These are phyloP conservation scores for Aspergillus tamarii DNA, from an alignment of 2,329 filamentous ascomycete species.

Conservation along the genomic window DNA sequence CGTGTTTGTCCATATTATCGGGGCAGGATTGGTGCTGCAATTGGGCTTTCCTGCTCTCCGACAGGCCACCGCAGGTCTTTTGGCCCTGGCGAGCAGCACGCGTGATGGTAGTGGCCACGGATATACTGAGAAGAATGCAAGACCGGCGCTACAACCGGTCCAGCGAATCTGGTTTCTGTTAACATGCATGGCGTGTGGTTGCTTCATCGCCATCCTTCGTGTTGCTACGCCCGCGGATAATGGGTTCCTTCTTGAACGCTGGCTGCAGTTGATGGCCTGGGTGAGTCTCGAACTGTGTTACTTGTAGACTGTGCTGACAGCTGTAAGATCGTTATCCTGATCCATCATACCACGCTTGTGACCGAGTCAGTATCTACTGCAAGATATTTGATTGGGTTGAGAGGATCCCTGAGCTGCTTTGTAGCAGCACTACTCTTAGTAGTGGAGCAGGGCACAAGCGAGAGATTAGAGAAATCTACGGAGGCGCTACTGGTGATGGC, in stretches of 20 bases:
- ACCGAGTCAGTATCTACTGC: neutral
- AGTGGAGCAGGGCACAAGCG: neutral
- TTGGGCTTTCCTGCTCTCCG: neutral
- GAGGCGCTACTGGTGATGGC: neutral
- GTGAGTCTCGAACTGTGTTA: neutral
- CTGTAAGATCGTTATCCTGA: neutral
- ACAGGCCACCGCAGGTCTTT: neutral
- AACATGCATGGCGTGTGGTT: neutral
- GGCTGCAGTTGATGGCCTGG: neutral
- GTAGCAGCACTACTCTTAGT: neutral
- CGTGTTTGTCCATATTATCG: neutral
- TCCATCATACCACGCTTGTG: neutral
- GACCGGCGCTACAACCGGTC: neutral
- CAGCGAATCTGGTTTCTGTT: neutral
- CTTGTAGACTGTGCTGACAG: neutral
- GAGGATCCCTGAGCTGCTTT: neutral
- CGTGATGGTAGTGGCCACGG: too few relatives aligned
- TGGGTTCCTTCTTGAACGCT: neutral
- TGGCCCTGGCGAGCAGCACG: neutral
- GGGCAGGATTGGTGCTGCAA: neutral
- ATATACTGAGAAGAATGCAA: neutral
- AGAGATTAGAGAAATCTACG: neutral
- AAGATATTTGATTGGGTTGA: neutral
- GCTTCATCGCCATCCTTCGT: neutral
- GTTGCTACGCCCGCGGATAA: neutral